Evolutionary conservation across 495 filamentous ascomycete genomes (phyloP).

Genomic region (Aspergillus panamensis): DNA sequence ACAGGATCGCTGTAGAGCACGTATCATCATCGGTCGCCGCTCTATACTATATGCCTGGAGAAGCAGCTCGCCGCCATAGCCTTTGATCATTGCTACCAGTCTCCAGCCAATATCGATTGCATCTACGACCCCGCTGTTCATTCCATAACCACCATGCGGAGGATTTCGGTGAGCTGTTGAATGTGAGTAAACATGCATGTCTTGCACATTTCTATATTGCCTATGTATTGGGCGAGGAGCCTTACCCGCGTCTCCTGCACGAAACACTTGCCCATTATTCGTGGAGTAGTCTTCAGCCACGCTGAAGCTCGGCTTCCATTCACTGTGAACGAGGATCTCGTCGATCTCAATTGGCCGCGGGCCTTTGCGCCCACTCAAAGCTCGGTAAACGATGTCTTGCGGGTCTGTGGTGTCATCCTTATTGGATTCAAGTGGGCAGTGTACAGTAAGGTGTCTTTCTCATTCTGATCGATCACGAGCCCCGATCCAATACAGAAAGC

Average conservation of each 20-base stretch:
- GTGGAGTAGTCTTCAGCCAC: conserved; percentile 20
- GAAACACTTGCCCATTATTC: conserved; percentile 39
- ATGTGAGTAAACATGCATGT: too few species aligned
- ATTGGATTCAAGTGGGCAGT: conserved; percentile 16
- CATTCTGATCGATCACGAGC: conserved; percentile 31
- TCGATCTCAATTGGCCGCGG: conserved; percentile 27
- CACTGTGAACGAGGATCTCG: conserved; percentile 26
- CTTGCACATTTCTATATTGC: too few species aligned
- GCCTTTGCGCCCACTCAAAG: conserved; percentile 20
- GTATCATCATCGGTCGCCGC: conserved; percentile 18
- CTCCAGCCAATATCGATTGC: conserved; percentile 31
- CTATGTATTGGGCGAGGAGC: too few species aligned
- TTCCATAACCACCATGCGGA: conserved; percentile 39
- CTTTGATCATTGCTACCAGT: conserved; percentile 27
- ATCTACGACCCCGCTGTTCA: conserved; percentile 36
- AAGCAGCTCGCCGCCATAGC: conserved; percentile 21
- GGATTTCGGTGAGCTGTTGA: conserved; percentile 45
- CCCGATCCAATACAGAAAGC: conserved; percentile 21
- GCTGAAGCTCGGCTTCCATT: conserved; percentile 25
- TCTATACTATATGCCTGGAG: conserved; percentile 25
- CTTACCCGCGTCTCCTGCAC: conserved; percentile 47
- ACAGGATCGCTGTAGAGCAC: conserved; percentile 1
- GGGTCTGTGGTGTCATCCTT: conserved; percentile 16
- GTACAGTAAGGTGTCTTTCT: conserved; percentile 31
- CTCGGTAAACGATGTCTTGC: conserved; percentile 20